phyloP scores from a whole-genome alignment of 164 flowering plant species.

The Stephania japonica region DNA sequence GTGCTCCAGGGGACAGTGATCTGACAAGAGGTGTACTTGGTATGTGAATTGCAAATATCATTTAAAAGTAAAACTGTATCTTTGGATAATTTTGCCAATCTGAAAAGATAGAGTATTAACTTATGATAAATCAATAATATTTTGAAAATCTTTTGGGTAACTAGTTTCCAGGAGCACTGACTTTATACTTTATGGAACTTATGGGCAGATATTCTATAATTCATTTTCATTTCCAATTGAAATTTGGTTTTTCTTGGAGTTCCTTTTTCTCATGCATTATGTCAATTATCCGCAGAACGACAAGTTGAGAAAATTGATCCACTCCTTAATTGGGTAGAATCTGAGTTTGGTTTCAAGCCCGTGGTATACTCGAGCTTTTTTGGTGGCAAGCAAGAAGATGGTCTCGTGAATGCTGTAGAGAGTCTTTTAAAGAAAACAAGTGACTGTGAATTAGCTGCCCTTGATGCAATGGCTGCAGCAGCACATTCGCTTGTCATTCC shows the following conservation, averaged over 20 bases:
- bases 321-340: slow-evolving; percentile 70
- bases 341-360: slow-evolving; percentile 84
- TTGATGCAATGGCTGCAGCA: slow-evolving; percentile 87
- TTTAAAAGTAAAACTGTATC: background rate
- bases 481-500: slow-evolving; percentile 80
- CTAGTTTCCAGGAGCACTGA: too few species aligned
- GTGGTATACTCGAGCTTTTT: slow-evolving; percentile 66
- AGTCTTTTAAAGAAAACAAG: slow-evolving; percentile 54
- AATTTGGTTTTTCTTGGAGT: background rate
- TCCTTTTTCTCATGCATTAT: background rate
- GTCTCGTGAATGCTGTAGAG: slow-evolving; percentile 59
- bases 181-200: too few species aligned
- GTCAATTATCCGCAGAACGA: slow-evolving; percentile 35
- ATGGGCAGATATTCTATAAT: background rate
- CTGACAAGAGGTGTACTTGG: slow-evolving; percentile 56
- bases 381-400: slow-evolving; percentile 89
- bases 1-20: slow-evolving; percentile 65
- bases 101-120: too few species aligned
- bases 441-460: slow-evolving; percentile 78
- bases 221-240: background rate
- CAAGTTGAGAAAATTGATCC: slow-evolving; percentile 90
- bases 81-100: too few species aligned
- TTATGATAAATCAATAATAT: too few species aligned
- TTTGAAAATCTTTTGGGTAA: too few species aligned
- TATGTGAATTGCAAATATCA: slow-evolving; percentile 21